These are phyloP conservation scores for Kwoniella dendrophila DNA, from an alignment of 768 basidiomycete genomes.

Conservation along the genomic window DNA sequence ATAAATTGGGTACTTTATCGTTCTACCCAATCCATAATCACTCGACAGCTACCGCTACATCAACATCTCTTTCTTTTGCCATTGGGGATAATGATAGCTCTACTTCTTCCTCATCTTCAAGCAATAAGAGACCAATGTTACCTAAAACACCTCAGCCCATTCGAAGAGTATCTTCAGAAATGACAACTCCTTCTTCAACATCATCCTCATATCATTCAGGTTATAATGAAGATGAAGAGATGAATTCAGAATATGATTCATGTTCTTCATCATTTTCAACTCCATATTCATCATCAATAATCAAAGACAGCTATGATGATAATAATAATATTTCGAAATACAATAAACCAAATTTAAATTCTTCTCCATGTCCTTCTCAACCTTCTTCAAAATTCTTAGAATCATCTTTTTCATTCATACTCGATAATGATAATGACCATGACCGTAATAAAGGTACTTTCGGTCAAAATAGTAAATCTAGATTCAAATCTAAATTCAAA, in stretches of 20 bases:
- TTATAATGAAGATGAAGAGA: neutral
- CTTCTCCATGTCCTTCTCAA: constrained; percentile 13
- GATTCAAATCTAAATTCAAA: too few relatives aligned
- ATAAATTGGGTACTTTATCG: constrained; percentile 3
- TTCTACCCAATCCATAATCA: too few relatives aligned
- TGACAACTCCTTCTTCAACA: constrained; percentile 8
- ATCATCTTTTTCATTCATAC: neutral
- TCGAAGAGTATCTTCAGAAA: neutral
- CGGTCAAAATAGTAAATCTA: neutral
- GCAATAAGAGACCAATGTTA: neutral
- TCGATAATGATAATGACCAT: neutral
- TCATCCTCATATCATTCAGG: neutral
- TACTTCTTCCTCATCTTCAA: neutral
- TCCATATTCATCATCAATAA: neutral
- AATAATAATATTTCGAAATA: too few relatives aligned
- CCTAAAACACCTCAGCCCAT: constrained; percentile 6
- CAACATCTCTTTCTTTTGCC: too few relatives aligned
- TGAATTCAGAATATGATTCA: neutral
- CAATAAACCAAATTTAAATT: neutral
- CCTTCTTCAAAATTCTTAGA: constrained; percentile 8
- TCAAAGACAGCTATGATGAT: neutral
- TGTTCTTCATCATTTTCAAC: neutral
- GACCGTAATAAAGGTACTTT: neutral
- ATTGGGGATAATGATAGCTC: too few relatives aligned
- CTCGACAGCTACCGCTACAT: too few relatives aligned